These are phyloP conservation scores for Pythium myriotylum DNA, from an alignment of 352 stramenopile genomes.

Conservation along the genomic window DNA sequence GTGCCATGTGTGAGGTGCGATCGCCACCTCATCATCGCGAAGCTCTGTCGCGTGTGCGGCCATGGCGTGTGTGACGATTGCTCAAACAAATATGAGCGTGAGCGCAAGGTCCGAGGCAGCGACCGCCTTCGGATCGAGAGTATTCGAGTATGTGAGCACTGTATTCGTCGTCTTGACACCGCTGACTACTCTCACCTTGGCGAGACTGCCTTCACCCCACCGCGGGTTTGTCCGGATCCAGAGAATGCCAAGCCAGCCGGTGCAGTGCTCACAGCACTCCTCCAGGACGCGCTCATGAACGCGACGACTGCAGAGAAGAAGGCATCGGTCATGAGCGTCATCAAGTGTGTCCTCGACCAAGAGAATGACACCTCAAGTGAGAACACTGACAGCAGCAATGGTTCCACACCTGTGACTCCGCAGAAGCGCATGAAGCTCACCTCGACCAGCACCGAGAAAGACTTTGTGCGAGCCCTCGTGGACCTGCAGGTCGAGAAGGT, in stretches of 20 bases:
- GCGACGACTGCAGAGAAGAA: slow-evolving; percentile 37
- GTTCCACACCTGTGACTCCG: background rate
- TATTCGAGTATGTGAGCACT: slow-evolving; percentile 57
- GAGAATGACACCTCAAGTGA: slow-evolving; percentile 15
- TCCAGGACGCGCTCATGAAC: slow-evolving; percentile 42
- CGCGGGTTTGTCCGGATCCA: slow-evolving; percentile 18
- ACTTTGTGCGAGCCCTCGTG: slow-evolving; percentile 20
- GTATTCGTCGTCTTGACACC: slow-evolving; percentile 52
- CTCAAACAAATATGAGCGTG: slow-evolving; percentile 36
- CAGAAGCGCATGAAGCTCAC: slow-evolving; percentile 6
- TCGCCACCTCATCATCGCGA: slow-evolving; percentile 46
- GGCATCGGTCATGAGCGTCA: slow-evolving; percentile 48
- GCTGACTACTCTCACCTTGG: slow-evolving; percentile 53
- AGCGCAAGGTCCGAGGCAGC: slow-evolving; percentile 17
- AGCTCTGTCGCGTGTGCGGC: slow-evolving; percentile 64
- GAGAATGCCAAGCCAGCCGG: slow-evolving; percentile 25
- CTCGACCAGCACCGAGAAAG: slow-evolving; percentile 14
- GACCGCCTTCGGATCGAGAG: slow-evolving; percentile 23
- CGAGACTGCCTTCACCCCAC: slow-evolving; percentile 25
- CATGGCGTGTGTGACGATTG: slow-evolving; percentile 63
- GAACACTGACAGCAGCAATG: background rate
- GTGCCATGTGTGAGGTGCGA: slow-evolving; percentile 59
- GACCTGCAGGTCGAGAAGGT: slow-evolving; percentile 13
- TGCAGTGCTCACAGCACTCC: slow-evolving; percentile 37
- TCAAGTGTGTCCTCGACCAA: slow-evolving; percentile 50